Conservation (phyloP, 768 basidiomycete species). For the Candolleomyces aberdarensis region DNA sequence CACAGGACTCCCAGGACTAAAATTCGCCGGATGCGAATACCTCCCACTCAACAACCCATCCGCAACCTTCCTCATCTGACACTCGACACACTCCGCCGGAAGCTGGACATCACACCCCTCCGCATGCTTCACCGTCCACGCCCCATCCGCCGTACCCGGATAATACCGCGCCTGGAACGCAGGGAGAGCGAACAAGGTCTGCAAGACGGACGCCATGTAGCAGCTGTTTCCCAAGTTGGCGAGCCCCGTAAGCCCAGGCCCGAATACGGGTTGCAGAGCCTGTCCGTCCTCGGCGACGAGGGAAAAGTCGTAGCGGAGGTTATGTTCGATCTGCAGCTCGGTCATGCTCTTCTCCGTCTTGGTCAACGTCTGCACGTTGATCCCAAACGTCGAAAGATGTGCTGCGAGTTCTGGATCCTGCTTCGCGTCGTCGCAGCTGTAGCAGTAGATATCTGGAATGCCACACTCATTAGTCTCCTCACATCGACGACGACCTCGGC, state of each 20-base stretch:
- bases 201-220: slow-evolving; percentile 95
- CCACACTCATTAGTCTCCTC: too few species aligned
- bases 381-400: slow-evolving; percentile 83
- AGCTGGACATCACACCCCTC: slow-evolving; percentile 58
- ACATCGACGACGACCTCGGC: background rate
- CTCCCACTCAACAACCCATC: slow-evolving; percentile 93
- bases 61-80: slow-evolving; percentile 89
- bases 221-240: slow-evolving; percentile 96
- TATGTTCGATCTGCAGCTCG: slow-evolving; percentile 98
- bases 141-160: slow-evolving; percentile 40
- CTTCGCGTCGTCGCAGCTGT: slow-evolving; percentile 81
- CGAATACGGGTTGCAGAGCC: slow-evolving; percentile 84
- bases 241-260: slow-evolving; percentile 85
- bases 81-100: slow-evolving; percentile 88
- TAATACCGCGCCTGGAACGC: slow-evolving; percentile 75
- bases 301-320: slow-evolving; percentile 91
- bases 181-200: slow-evolving; percentile 79
- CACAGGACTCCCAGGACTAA: background rate
- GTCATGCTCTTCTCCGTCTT: slow-evolving; percentile 99
- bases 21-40: slow-evolving; percentile 65
- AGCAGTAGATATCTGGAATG: slow-evolving; percentile 84
- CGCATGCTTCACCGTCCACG: slow-evolving; percentile 42
- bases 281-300: slow-evolving; percentile 84
- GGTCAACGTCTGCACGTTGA: slow-evolving; percentile 73
- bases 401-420: slow-evolving; percentile 68